phyloP scores from a whole-genome alignment of 148 eudicot genomes.

The Vaccinium myrtillus region DNA sequence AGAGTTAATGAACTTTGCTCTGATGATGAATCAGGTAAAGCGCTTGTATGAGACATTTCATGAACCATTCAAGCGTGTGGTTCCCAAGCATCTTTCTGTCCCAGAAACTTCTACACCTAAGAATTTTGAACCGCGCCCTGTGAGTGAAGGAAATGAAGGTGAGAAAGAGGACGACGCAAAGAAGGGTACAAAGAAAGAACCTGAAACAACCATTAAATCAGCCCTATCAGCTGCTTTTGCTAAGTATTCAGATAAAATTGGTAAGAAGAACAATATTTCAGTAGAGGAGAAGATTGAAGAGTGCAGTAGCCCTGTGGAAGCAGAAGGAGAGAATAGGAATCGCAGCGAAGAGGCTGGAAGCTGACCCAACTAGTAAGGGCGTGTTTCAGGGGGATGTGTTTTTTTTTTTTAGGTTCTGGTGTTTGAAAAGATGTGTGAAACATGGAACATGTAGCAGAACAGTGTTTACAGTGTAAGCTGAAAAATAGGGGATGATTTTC shows the following conservation, averaged over 20 bases:
- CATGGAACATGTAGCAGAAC: neutral
- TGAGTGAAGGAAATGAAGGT: conserved; percentile 32
- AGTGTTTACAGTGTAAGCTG: neutral
- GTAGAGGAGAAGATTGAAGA: conserved; percentile 29
- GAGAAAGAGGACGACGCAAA: conserved; percentile 44
- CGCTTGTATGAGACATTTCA: conserved; percentile 88
- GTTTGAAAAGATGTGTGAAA: neutral
- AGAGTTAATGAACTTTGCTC: neutral
- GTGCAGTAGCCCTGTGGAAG: conserved; percentile 16
- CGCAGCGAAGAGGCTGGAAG: conserved; percentile 10
- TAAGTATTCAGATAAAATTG: conserved; percentile 51
- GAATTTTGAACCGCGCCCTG: conserved; percentile 26
- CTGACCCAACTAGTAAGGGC: neutral
- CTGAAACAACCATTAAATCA: conserved; percentile 55
- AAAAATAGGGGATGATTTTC: neutral
- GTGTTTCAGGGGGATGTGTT: neutral
- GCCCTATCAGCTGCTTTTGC: conserved; percentile 76
- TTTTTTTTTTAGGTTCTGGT: neutral
- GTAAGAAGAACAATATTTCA: conserved; percentile 32
- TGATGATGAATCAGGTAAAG: conserved; percentile 58
- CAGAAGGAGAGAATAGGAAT: neutral
- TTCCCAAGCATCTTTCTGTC: conserved; percentile 39
- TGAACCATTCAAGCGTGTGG: conserved; percentile 83
- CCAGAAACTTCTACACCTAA: conserved; percentile 41
- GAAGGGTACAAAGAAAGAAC: conserved; percentile 57